phyloP scores from a whole-genome alignment of 305 asterid species.

The Fraxinus xanthoxyloides region DNA sequence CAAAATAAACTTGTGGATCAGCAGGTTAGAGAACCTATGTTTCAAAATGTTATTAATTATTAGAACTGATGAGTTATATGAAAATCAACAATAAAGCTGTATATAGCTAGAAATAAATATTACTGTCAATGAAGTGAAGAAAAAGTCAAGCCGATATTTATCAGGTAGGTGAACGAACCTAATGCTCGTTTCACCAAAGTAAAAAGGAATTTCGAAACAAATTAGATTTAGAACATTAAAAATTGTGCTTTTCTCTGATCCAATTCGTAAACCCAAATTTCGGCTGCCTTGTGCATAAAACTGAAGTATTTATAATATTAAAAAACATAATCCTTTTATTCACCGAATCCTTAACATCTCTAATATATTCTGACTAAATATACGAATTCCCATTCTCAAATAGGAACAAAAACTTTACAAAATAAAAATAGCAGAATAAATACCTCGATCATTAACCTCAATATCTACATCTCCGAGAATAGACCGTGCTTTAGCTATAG shows the following conservation, averaged over 20 bases:
- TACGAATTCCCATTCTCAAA: background rate
- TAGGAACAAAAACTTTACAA: background rate
- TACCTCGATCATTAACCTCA: conserved; percentile 33
- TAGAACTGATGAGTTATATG: background rate
- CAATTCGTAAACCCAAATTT: conserved; percentile 1
- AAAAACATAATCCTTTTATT: background rate
- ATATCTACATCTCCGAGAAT: conserved; percentile 51
- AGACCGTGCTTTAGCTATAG: conserved; percentile 65
- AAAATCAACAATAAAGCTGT: background rate
- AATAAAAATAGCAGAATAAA: background rate
- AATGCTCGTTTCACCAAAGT: background rate
- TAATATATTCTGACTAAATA: background rate
- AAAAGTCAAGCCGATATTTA: background rate
- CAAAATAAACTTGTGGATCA: background rate
- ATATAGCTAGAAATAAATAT: background rate
- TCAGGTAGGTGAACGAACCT: background rate
- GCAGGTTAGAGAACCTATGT: background rate
- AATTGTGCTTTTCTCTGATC: background rate
- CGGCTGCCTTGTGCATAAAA: conserved; percentile 19
- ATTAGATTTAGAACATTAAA: background rate
- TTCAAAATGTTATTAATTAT: background rate
- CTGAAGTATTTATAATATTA: background rate
- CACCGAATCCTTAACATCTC: background rate
- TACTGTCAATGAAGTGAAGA: background rate
- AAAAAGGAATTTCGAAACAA: background rate